phyloP scores from a whole-genome alignment of 164 flowering plant genomes.

The Macadamia integrifolia region DNA sequence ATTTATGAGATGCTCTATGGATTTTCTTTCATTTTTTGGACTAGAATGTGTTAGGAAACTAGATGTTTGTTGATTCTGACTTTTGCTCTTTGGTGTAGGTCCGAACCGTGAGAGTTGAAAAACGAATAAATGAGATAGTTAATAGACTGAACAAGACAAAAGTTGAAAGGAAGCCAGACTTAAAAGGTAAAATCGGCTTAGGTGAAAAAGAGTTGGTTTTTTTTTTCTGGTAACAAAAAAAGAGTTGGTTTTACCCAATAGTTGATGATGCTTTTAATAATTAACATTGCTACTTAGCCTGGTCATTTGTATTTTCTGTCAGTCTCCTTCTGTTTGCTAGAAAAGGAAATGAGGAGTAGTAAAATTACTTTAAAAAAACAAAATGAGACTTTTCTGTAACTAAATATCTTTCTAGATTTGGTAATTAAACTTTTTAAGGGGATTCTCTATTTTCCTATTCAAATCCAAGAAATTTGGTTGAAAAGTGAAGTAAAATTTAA shows the following conservation, averaged over 20 bases:
- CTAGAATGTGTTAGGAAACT: neutral
- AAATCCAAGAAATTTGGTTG: neutral
- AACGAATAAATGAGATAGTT: constrained; percentile 87
- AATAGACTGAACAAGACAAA: constrained; percentile 90
- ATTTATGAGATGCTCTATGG: too few species aligned
- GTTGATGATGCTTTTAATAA: neutral
- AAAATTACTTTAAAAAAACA: too few species aligned
- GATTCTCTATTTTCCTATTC: too few species aligned
- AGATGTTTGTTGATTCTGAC: neutral
- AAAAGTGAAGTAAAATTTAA: neutral
- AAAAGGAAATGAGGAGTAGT: neutral
- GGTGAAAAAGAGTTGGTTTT: neutral
- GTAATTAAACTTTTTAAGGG: too few species aligned
- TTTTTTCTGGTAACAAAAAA: too few species aligned
- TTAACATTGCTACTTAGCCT: neutral
- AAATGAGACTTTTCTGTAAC: too few species aligned
- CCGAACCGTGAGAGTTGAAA: constrained; percentile 89
- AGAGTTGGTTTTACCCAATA: neutral
- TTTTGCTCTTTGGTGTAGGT: constrained; percentile 40
- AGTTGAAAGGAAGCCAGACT: constrained; percentile 82
- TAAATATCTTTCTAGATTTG: too few species aligned
- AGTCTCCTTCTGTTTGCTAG: neutral
- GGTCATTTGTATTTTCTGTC: neutral
- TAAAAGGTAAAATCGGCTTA: constrained; percentile 50
- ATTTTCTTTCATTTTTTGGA: too few species aligned